Percentiles rank a stretch among this genome's conserved stretches.
These are phyloP conservation scores for Xylariaceae sp. DNA, from an alignment of 2,329 filamentous ascomycete genomes.

Conservation along the genomic window DNA sequence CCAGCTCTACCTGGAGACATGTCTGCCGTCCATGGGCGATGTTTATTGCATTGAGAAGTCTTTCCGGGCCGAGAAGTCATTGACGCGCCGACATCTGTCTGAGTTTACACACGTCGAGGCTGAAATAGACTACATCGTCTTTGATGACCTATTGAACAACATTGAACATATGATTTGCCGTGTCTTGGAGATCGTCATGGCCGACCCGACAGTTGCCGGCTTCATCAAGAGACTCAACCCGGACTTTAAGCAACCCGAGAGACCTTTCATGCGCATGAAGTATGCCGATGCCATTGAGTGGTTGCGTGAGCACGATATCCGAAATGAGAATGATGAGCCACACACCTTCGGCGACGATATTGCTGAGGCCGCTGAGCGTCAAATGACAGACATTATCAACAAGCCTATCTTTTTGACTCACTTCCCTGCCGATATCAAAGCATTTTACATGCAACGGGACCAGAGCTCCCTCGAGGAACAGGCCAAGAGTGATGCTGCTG, in stretches of 20 bases:
- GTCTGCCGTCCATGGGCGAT: conserved; percentile 81
- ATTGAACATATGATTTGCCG: conserved; percentile 82
- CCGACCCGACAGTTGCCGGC: conserved; percentile 65
- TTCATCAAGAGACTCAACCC: conserved; percentile 87
- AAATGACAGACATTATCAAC: conserved; percentile 97
- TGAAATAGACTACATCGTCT: conserved; percentile 92
- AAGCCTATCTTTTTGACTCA: conserved; percentile 92
- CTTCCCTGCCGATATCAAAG: conserved; percentile 96
- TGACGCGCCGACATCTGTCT: conserved; percentile 87
- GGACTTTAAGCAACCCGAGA: conserved; percentile 71
- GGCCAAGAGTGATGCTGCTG: conserved; percentile 60
- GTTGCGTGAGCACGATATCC: conserved; percentile 84
- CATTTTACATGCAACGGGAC: conserved; percentile 98
- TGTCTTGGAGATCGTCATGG: conserved; percentile 72
- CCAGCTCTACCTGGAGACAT: conserved; percentile 96
- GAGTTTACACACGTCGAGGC: conserved; percentile 98
- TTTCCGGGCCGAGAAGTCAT: conserved; percentile 93
- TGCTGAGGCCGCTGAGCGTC: conserved; percentile 91
- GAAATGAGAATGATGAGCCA: conserved; percentile 84
- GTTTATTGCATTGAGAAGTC: conserved; percentile 98
- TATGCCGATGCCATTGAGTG: conserved; percentile 93
- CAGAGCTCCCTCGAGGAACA: neutral
- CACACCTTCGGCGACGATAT: conserved; percentile 97
- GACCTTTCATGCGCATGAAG: conserved; percentile 91
- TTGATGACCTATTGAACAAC: conserved; percentile 80